Conservation (phyloP, 805 yeast genomes). For the Barnettozyma pratensis region DNA sequence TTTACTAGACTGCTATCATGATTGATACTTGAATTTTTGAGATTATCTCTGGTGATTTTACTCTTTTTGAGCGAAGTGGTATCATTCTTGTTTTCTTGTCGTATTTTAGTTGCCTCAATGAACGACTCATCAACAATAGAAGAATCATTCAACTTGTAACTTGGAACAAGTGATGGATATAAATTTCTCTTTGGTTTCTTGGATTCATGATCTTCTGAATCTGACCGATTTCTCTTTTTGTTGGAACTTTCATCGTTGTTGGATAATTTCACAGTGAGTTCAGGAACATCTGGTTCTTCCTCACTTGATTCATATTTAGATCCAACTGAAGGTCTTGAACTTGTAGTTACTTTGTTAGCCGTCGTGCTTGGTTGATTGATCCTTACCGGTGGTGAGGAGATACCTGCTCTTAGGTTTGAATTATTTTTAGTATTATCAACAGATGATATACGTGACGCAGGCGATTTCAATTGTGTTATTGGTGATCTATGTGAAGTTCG, state of each 20-base stretch:
- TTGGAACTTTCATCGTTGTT: slow-evolving; percentile 1
- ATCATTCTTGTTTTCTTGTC: neutral
- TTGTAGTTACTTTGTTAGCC: neutral
- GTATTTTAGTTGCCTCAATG: neutral
- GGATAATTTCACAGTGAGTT: slow-evolving; percentile 15
- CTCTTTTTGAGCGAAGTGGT: neutral
- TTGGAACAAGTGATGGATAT: slow-evolving; percentile 7
- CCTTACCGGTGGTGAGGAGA: neutral
- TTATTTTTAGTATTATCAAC: neutral
- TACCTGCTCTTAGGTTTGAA: neutral
- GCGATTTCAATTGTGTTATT: neutral
- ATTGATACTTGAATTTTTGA: too few species aligned
- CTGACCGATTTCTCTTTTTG: neutral
- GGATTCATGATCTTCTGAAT: neutral
- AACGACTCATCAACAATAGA: neutral
- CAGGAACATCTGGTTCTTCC: slow-evolving; percentile 21
- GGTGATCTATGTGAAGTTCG: neutral
- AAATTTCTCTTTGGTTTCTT: slow-evolving; percentile 1
- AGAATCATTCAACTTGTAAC: neutral
- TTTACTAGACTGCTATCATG: too few species aligned
- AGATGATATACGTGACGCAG: neutral
- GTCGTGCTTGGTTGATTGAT: neutral
- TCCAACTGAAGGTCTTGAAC: neutral
- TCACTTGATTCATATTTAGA: slow-evolving; percentile 22
- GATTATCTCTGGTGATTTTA: too few species aligned